phyloP scores from a whole-genome alignment of 139 green algal species.

The Monoraphidium neglectum region DNA sequence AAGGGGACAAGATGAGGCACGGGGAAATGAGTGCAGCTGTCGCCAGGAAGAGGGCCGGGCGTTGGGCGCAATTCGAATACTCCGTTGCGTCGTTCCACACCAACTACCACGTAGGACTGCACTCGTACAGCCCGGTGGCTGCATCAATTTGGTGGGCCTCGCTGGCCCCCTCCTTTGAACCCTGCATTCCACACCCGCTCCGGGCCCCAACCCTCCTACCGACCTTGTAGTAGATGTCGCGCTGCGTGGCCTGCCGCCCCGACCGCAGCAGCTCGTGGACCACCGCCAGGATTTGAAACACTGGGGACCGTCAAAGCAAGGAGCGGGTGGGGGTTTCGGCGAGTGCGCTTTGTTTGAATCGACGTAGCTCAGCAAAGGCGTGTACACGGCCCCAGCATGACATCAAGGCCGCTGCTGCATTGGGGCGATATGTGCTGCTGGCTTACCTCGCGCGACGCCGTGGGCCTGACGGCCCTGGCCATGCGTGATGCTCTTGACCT shows the following conservation, averaged over 20 bases:
- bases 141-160: too few relatives aligned
- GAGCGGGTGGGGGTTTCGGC: not conserved
- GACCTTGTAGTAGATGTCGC: conserved; percentile 75
- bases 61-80: too few relatives aligned
- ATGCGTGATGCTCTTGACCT: too few relatives aligned
- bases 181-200: too few relatives aligned
- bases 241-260: conserved; percentile 55
- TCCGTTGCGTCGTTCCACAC: too few relatives aligned
- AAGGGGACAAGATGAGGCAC: too few relatives aligned
- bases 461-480: not conserved
- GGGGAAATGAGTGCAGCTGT: too few relatives aligned
- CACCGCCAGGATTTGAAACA: conserved; percentile 56
- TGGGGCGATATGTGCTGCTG: too few relatives aligned
- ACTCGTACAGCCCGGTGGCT: too few relatives aligned
- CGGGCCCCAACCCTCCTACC: not conserved
- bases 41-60: too few relatives aligned
- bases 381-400: not conserved
- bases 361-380: not conserved
- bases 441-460: not conserved
- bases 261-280: conserved; percentile 59
- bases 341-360: not conserved
- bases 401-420: not conserved
- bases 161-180: too few relatives aligned
- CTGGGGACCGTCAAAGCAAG: conserved; percentile 18
- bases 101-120: too few relatives aligned